phyloP scores from a whole-genome alignment of 225 moss, liverwort and hornwort genomes.

The Ulota crispa region DNA sequence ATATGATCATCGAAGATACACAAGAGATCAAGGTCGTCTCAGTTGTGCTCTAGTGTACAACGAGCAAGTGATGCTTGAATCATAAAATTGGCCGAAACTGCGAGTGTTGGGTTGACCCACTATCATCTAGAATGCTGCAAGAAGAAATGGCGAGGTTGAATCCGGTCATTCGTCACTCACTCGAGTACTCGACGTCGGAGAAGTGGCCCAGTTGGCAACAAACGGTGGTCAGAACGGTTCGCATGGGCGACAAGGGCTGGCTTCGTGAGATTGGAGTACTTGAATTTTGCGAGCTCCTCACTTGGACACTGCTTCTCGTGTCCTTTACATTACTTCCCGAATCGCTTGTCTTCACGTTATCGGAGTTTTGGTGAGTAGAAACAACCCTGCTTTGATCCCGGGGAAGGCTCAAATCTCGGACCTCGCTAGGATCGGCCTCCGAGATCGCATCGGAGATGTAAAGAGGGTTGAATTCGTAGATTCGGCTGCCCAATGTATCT shows the following conservation, averaged over 20 bases:
- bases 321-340: background rate
- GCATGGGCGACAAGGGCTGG: slow-evolving; percentile 28
- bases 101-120: background rate
- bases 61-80: background rate
- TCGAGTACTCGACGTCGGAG: slow-evolving; percentile 24
- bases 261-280: background rate
- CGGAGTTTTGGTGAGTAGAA: background rate
- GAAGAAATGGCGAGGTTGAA: background rate
- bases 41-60: slow-evolving; percentile 2
- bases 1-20: background rate
- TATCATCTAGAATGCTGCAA: background rate
- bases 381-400: background rate
- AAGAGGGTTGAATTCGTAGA: slow-evolving; percentile 53
- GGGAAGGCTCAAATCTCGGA: slow-evolving; percentile 3
- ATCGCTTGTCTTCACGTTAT: background rate
- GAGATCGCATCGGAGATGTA: slow-evolving; percentile 37
- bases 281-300: background rate
- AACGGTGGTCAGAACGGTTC: slow-evolving; percentile 32
- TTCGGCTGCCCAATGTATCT: slow-evolving; percentile 34
- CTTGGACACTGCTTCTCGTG: background rate
- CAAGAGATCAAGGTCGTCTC: background rate
- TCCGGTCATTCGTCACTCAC: slow-evolving; percentile 9
- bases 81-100: background rate
- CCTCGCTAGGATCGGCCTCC: slow-evolving; percentile 8
- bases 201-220: slow-evolving; percentile 29